A percentile compares a stretch with the other conserved stretches of the same genome.
These are phyloP conservation scores for Blastobotrys serpentis DNA, from an alignment of 1,139 yeast genomes.

Conservation along the genomic window DNA sequence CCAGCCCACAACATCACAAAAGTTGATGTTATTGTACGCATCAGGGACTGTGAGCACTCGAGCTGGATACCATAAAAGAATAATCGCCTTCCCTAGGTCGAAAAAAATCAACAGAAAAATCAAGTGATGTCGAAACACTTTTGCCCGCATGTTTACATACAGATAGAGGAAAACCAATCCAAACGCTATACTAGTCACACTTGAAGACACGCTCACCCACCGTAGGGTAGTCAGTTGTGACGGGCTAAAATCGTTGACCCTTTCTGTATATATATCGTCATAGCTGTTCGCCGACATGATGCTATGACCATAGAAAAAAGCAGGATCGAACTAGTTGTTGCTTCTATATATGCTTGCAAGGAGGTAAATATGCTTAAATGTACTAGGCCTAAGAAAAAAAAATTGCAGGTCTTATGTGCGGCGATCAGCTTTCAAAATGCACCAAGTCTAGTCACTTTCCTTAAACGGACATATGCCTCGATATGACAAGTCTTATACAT, in stretches of 20 bases:
- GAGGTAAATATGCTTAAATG: not conserved
- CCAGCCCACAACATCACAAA: slow-evolving; percentile 78
- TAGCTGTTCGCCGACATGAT: slow-evolving; percentile 10
- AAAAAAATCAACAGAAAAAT: slow-evolving; percentile 64
- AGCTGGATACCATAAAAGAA: slow-evolving; percentile 70
- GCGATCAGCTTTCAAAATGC: slow-evolving; percentile 6
- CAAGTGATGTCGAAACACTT: slow-evolving; percentile 43
- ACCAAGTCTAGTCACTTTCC: slow-evolving; percentile 1
- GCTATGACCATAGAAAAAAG: not conserved
- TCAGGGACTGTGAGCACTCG: slow-evolving; percentile 51
- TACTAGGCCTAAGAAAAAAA: not conserved
- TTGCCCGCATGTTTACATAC: slow-evolving; percentile 33
- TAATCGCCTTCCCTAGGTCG: slow-evolving; percentile 73
- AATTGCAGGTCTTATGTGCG: slow-evolving; percentile 8
- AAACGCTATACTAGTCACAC: slow-evolving; percentile 33
- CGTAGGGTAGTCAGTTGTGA: slow-evolving; percentile 31
- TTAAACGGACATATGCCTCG: not conserved
- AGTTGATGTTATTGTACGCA: slow-evolving; percentile 53
- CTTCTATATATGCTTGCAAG: not conserved
- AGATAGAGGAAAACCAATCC: slow-evolving; percentile 37
- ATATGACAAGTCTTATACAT: not conserved
- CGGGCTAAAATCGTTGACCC: slow-evolving; percentile 28
- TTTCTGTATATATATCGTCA: slow-evolving; percentile 26
- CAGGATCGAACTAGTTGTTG: not conserved
- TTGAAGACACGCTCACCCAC: slow-evolving; percentile 34